These are phyloP conservation scores for Pyronema omphalodes DNA, from an alignment of 495 filamentous ascomycete genomes.

Conservation along the genomic window DNA sequence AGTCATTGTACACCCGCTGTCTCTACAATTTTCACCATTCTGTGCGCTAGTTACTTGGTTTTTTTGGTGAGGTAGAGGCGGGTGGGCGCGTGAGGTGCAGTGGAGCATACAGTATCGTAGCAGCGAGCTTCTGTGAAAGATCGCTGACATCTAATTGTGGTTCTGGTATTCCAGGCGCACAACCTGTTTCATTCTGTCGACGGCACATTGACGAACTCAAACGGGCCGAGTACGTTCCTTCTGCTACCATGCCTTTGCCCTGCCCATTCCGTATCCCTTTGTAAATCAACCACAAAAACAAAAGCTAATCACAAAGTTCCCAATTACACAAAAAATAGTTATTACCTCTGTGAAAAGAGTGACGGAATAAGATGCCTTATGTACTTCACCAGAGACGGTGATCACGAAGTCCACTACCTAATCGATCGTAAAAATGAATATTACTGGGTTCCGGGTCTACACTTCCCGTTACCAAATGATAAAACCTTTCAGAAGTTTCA, in stretches of 20 bases:
- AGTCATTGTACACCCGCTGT: too few relatives aligned
- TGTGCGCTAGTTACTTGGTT: too few relatives aligned
- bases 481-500: slow-evolving; percentile 46
- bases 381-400: slow-evolving; percentile 49
- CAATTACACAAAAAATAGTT: slow-evolving; percentile 29
- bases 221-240: slow-evolving; percentile 41
- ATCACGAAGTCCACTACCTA: slow-evolving; percentile 51
- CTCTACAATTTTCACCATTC: neutral
- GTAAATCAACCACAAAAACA: neutral
- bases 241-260: neutral
- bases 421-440: slow-evolving; percentile 97
- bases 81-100: too few relatives aligned
- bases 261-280: neutral
- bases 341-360: slow-evolving; percentile 96
- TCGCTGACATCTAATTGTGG: slow-evolving; percentile 4
- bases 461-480: slow-evolving; percentile 55
- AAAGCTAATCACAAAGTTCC: neutral
- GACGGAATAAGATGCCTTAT: slow-evolving; percentile 90
- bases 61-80: too few relatives aligned
- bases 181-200: slow-evolving; percentile 76
- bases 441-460: slow-evolving; percentile 58
- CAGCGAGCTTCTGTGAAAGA: neutral
- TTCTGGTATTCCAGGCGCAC: slow-evolving; percentile 40
- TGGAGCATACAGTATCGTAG: too few relatives aligned
- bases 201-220: slow-evolving; percentile 62